Conservation (phyloP, 495 filamentous ascomycete genomes). For the Neurospora sp. region DNA sequence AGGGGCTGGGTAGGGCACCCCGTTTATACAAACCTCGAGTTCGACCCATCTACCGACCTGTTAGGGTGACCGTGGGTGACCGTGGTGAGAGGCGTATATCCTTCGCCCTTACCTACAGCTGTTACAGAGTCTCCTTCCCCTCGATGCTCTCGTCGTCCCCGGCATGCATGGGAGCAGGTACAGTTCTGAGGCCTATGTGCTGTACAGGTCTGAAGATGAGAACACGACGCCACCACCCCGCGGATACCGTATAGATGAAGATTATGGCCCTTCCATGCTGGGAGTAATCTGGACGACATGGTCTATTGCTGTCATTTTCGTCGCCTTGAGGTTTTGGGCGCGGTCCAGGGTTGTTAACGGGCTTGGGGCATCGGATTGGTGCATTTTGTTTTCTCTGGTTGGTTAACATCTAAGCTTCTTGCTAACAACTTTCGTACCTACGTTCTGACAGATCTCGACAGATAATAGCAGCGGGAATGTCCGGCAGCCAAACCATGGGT, state of each 20-base stretch:
- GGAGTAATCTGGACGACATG: constrained; percentile 5
- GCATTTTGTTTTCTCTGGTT: constrained; percentile 12
- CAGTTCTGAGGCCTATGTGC: neutral
- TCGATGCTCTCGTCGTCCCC: neutral
- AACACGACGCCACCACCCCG: neutral
- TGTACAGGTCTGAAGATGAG: neutral
- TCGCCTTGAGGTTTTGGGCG: constrained; percentile 13
- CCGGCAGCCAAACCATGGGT: neutral
- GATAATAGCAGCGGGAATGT: constrained; percentile 5
- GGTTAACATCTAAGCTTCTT: neutral
- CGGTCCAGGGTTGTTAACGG: constrained; percentile 9
- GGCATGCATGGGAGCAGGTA: neutral
- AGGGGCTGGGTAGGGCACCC: neutral
- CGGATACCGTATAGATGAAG: neutral
- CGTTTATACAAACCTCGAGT: neutral
- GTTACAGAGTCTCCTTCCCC: neutral
- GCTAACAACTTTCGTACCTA: neutral
- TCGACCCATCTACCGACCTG: neutral
- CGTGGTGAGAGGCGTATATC: neutral
- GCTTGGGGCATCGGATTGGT: constrained; percentile 12
- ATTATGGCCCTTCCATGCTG: constrained; percentile 7
- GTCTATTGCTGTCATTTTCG: constrained; percentile 13
- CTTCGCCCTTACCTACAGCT: neutral
- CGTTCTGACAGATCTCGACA: neutral
- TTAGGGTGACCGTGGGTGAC: neutral